Evolutionary conservation across 2,329 filamentous ascomycete genomes (phyloP).

Genomic region (Aspergillus sclerotialis): DNA sequence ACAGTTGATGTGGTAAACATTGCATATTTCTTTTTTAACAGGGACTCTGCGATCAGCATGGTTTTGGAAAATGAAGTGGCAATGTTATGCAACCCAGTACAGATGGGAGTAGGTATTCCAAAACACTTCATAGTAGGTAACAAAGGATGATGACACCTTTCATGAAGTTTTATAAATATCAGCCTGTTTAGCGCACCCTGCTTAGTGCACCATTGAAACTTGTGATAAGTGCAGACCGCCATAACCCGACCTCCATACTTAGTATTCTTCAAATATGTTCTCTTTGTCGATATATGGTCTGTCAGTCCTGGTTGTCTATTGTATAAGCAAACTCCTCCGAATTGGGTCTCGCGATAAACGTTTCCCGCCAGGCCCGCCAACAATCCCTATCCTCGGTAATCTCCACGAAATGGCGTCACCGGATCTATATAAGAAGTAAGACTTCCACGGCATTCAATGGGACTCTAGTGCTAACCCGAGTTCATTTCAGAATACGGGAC

Average conservation of each 20-base stretch:
- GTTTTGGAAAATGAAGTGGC: no score
- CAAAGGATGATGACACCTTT: no score
- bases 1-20: no score
- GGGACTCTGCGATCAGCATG: no score
- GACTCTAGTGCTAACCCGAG: not conserved
- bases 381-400: conserved; percentile 1
- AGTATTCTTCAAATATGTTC: not conserved
- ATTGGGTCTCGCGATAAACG: conserved; percentile 1
- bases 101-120: no score
- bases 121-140: no score
- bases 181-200: no score
- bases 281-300: conserved; percentile 1
- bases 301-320: conserved; percentile 1
- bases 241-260: not conserved
- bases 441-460: not conserved
- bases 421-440: conserved; percentile 1
- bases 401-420: not conserved
- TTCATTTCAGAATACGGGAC: conserved; percentile 1
- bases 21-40: no score
- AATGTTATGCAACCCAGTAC: no score
- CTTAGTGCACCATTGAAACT: no score
- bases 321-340: conserved; percentile 1
- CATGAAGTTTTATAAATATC: no score
- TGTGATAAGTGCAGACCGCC: not conserved
- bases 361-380: conserved; percentile 1